Conservation (phyloP, 225 moss, liverwort and hornwort genomes). For the Polytrichum formosum region DNA sequence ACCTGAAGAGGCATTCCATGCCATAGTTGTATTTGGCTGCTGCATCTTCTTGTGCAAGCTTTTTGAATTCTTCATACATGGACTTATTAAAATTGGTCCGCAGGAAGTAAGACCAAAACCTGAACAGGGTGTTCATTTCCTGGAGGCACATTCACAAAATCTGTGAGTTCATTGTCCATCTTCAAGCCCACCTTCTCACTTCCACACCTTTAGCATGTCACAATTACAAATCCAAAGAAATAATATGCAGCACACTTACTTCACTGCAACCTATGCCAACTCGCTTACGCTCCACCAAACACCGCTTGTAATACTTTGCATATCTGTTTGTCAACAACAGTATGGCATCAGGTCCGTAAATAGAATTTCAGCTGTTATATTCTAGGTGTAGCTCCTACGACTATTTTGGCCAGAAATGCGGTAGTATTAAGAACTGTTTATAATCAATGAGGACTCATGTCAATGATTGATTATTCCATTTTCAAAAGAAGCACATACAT, state of each 20-base stretch:
- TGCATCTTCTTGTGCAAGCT: conserved; percentile 93
- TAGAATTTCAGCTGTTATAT: no score
- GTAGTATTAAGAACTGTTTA: no score
- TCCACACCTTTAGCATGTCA: neutral
- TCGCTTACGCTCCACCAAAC: conserved; percentile 89
- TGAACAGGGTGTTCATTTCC: conserved; percentile 98
- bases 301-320: conserved; percentile 91
- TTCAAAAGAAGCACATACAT: no score
- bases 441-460: no score
- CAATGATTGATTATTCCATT: no score
- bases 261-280: conserved; percentile 96
- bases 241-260: conserved; percentile 25
- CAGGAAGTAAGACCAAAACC: conserved; percentile 99
- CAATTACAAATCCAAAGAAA: no score
- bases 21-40: conserved; percentile 90
- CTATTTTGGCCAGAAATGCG: no score
- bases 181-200: neutral
- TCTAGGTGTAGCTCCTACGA: no score
- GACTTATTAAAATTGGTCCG: conserved; percentile 93
- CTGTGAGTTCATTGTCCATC: neutral
- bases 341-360: no score
- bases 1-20: conserved; percentile 98
- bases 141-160: conserved; percentile 24
- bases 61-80: conserved; percentile 93
- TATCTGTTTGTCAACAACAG: conserved; percentile 52